Evolutionary conservation across 176 grass and related monocot species (phyloP).

Genomic region (Bolboschoenus planiculmis): DNA sequence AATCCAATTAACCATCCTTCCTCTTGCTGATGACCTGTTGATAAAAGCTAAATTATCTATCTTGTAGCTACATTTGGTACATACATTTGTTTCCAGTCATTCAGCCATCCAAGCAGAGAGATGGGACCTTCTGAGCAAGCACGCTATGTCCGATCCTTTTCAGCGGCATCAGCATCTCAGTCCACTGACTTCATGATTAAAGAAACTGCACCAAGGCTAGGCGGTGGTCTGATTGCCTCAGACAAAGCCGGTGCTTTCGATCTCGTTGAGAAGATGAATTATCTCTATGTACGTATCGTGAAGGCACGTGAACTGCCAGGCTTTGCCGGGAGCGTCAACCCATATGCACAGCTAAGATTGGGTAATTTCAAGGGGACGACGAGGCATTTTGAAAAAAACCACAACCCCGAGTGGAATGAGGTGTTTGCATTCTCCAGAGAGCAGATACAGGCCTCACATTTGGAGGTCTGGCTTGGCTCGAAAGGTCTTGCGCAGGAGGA

Average conservation of each 20-base stretch:
- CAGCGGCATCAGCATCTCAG: slow-evolving; percentile 15
- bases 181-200: slow-evolving; percentile 30
- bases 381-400: slow-evolving; percentile 26
- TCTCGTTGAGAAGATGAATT: slow-evolving; percentile 38
- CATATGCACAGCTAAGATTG: slow-evolving; percentile 7
- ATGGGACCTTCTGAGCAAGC: slow-evolving; percentile 23
- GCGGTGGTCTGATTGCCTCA: slow-evolving; percentile 19
- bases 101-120: slow-evolving; percentile 10
- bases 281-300: slow-evolving; percentile 37
- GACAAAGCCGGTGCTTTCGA: slow-evolving; percentile 31
- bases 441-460: neutral
- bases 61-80: neutral
- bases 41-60: slow-evolving; percentile 4
- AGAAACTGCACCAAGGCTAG: slow-evolving; percentile 37
- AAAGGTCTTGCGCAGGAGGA: slow-evolving; percentile 24
- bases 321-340: neutral
- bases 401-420: slow-evolving; percentile 29
- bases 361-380: slow-evolving; percentile 20
- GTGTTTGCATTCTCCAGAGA: slow-evolving; percentile 27
- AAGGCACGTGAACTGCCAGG: slow-evolving; percentile 34
- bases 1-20: neutral
- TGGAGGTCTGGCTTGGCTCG: slow-evolving; percentile 21
- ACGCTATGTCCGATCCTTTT: slow-evolving; percentile 10
- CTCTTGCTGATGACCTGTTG: slow-evolving; percentile 14
- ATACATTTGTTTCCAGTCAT: neutral